phyloP scores from a whole-genome alignment of 2,329 filamentous ascomycete genomes.

The Penicillium concentricum region DNA sequence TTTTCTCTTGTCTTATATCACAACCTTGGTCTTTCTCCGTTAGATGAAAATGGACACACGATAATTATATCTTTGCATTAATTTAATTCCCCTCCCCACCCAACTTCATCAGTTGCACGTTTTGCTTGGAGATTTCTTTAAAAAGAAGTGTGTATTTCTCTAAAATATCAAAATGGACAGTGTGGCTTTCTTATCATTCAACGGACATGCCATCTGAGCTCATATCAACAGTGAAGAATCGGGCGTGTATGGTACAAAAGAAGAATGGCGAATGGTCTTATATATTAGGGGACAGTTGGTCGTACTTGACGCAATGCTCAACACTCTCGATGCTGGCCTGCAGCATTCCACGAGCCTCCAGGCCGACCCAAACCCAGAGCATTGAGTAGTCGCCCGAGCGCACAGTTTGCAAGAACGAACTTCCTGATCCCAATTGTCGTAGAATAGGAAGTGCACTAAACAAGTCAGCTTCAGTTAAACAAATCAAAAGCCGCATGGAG shows the following conservation, averaged over 20 bases:
- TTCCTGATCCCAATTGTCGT: slow-evolving; percentile 73
- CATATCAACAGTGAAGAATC: slow-evolving; percentile 1
- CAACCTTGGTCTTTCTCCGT: neutral
- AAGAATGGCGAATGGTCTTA: slow-evolving; percentile 37
- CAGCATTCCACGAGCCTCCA: slow-evolving; percentile 85
- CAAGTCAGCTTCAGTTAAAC: slow-evolving; percentile 5
- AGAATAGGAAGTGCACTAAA: slow-evolving; percentile 82
- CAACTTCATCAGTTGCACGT: neutral
- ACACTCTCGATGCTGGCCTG: slow-evolving; percentile 88
- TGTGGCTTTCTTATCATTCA: neutral
- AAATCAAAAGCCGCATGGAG: neutral
- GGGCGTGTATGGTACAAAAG: slow-evolving; percentile 9
- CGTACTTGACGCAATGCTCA: slow-evolving; percentile 86
- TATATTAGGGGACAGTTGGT: slow-evolving; percentile 83
- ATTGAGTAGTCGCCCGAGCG: slow-evolving; percentile 76
- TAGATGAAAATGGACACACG: slow-evolving; percentile 7
- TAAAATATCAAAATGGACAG: neutral
- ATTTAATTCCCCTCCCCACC: neutral
- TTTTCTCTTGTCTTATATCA: slow-evolving; percentile 11
- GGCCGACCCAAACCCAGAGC: slow-evolving; percentile 85
- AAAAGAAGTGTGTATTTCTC: neutral
- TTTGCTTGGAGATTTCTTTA: neutral
- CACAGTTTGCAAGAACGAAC: slow-evolving; percentile 56
- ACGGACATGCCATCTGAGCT: slow-evolving; percentile 2
- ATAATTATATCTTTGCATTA: slow-evolving; percentile 9